A percentile compares a stretch with the other conserved stretches of the same genome.
These are phyloP conservation scores for Zygotorulaspora mrakii DNA, from an alignment of 1,139 yeast species.

Conservation along the genomic window DNA sequence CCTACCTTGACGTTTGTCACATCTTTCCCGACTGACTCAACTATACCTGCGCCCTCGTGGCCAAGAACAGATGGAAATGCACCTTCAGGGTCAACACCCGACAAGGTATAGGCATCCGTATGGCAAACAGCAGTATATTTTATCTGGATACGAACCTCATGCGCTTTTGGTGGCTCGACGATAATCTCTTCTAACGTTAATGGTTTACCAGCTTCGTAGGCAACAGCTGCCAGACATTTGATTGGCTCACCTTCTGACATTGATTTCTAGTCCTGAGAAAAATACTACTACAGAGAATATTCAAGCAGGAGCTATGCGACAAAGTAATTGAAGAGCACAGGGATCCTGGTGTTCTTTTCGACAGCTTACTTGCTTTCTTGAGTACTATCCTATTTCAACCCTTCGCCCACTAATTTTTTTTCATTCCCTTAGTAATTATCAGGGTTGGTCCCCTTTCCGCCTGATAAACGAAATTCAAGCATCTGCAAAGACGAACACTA, in stretches of 20 bases:
- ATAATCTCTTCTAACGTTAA: slow-evolving; percentile 79
- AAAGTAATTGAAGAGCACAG: background rate
- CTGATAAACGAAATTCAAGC: background rate
- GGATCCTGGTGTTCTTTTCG: background rate
- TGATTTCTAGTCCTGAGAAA: no score
- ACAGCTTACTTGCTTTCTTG: background rate
- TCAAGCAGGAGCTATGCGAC: no score
- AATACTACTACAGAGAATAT: no score
- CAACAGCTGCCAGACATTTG: slow-evolving; percentile 92
- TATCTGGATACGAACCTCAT: slow-evolving; percentile 91
- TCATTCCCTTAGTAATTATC: no score
- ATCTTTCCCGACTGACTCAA: slow-evolving; percentile 89
- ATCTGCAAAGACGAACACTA: no score
- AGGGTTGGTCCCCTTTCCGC: background rate
- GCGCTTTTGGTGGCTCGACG: slow-evolving; percentile 92
- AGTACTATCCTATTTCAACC: no score
- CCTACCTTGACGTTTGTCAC: slow-evolving; percentile 84
- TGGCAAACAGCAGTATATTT: slow-evolving; percentile 93
- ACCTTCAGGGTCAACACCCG: slow-evolving; percentile 96
- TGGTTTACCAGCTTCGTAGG: slow-evolving; percentile 93
- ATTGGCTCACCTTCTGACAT: slow-evolving; percentile 53
- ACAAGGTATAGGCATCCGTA: slow-evolving; percentile 94
- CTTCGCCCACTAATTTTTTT: no score
- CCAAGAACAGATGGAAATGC: slow-evolving; percentile 89
- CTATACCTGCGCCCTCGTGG: slow-evolving; percentile 96